Evolutionary conservation across 768 basidiomycete species (phyloP).

Genomic region (Candolleomyces aberdarensis): DNA sequence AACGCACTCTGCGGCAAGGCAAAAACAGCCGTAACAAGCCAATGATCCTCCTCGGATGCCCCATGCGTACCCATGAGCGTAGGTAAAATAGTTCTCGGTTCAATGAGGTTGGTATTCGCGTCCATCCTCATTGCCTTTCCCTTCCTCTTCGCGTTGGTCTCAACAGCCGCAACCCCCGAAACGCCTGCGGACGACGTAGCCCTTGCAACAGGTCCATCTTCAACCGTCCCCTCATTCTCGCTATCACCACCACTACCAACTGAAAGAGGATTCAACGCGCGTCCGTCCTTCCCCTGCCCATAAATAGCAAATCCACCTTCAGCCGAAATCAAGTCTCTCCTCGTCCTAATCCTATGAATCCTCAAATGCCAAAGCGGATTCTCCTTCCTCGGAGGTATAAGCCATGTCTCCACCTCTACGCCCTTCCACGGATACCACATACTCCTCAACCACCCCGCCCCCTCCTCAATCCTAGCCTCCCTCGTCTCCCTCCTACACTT

Average conservation of each 20-base stretch:
- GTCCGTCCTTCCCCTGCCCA: slow-evolving; percentile 59
- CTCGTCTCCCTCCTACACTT: slow-evolving; percentile 61
- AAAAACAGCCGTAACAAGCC: slow-evolving; percentile 68
- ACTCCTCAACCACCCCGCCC: slow-evolving; percentile 53
- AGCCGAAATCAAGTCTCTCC: slow-evolving; percentile 49
- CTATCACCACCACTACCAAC: slow-evolving; percentile 29
- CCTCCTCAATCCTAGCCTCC: slow-evolving; percentile 54
- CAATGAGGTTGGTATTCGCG: slow-evolving; percentile 70
- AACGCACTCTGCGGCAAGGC: slow-evolving; percentile 44
- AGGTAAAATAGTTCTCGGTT: slow-evolving; percentile 64
- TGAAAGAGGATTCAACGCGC: slow-evolving; percentile 50
- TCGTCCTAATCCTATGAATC: slow-evolving; percentile 58
- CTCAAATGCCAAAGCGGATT: slow-evolving; percentile 69
- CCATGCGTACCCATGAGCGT: slow-evolving; percentile 52
- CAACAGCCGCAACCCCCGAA: slow-evolving; percentile 56
- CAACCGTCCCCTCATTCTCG: slow-evolving; percentile 42
- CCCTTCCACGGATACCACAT: slow-evolving; percentile 77
- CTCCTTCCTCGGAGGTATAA: slow-evolving; percentile 56
- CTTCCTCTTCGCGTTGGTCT: slow-evolving; percentile 20
- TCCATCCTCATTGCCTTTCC: slow-evolving; percentile 58
- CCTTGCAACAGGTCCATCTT: slow-evolving; percentile 44
- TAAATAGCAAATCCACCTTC: slow-evolving; percentile 74
- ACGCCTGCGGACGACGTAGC: slow-evolving; percentile 60
- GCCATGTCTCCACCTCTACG: slow-evolving; percentile 72
- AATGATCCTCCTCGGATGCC: slow-evolving; percentile 38